Percentiles rank a stretch among this genome's conserved stretches.
Evolutionary conservation across 352 stramenopile species (phyloP).

Genomic region (Detonula confervacea): DNA sequence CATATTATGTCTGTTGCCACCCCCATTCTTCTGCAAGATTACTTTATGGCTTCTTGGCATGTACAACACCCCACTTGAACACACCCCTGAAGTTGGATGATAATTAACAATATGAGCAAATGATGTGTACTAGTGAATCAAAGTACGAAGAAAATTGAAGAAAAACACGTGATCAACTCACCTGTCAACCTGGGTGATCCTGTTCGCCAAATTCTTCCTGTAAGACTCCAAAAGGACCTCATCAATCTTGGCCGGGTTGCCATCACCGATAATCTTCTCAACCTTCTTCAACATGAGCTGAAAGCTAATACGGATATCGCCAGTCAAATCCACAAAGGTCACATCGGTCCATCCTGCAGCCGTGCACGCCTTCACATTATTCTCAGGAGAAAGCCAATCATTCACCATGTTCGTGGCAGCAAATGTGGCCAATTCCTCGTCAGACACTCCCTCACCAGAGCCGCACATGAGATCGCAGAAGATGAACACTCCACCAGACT

Average conservation of each 20-base stretch:
- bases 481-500: slow-evolving; percentile 35
- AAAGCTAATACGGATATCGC: slow-evolving; percentile 65
- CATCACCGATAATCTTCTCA: slow-evolving; percentile 50
- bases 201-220: slow-evolving; percentile 37
- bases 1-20: too few relatives aligned
- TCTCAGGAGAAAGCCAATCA: slow-evolving; percentile 60
- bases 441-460: slow-evolving; percentile 30
- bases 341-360: slow-evolving; percentile 66
- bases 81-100: slow-evolving; percentile 43
- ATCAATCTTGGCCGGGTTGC: slow-evolving; percentile 45
- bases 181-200: slow-evolving; percentile 58
- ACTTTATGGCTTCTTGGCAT: slow-evolving; percentile 42
- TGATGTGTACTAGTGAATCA: background rate
- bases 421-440: slow-evolving; percentile 56
- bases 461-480: slow-evolving; percentile 52
- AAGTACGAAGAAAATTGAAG: background rate
- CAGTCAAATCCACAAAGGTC: slow-evolving; percentile 61
- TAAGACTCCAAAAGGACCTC: slow-evolving; percentile 50
- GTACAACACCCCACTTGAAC: slow-evolving; percentile 72
- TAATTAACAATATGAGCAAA: slow-evolving; percentile 14
- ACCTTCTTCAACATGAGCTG: slow-evolving; percentile 69
- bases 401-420: slow-evolving; percentile 67
- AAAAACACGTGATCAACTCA: slow-evolving; percentile 2
- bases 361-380: slow-evolving; percentile 55
- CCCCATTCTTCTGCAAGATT: too few relatives aligned